phyloP scores from a whole-genome alignment of 345 rosid species.

The Melastoma malabathricum region DNA sequence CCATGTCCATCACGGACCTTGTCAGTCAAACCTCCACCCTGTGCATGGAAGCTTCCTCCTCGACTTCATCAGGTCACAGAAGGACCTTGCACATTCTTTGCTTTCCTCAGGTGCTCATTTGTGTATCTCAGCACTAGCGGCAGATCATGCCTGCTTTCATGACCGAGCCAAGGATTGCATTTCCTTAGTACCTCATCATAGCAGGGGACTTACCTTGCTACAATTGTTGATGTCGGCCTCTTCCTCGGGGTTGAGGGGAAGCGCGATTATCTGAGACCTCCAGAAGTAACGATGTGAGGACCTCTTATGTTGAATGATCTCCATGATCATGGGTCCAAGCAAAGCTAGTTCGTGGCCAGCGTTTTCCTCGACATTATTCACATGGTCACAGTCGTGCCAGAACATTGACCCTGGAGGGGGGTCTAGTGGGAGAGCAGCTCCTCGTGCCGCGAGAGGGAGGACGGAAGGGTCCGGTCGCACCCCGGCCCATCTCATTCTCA shows the following conservation, averaged over 20 bases:
- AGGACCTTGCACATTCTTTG: constrained; percentile 3
- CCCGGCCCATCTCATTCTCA: neutral
- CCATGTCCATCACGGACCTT: too few species aligned
- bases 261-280: neutral
- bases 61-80: neutral
- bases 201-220: neutral
- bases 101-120: constrained; percentile 3
- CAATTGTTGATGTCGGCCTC: neutral
- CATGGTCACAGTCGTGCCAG: neutral
- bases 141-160: neutral
- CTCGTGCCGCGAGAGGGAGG: constrained; percentile 2
- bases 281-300: neutral
- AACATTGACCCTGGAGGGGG: neutral
- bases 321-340: neutral
- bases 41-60: neutral
- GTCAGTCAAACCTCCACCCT: too few species aligned
- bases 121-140: neutral
- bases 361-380: neutral
- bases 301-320: neutral
- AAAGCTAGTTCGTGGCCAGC: neutral
- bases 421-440: neutral
- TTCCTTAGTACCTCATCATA: neutral
- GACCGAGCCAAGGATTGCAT: neutral
- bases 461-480: neutral
- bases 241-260: neutral